Base-by-base conservation (phyloP, 2,329 filamentous ascomycete genomes). In the Claviceps maximensis region DNA sequence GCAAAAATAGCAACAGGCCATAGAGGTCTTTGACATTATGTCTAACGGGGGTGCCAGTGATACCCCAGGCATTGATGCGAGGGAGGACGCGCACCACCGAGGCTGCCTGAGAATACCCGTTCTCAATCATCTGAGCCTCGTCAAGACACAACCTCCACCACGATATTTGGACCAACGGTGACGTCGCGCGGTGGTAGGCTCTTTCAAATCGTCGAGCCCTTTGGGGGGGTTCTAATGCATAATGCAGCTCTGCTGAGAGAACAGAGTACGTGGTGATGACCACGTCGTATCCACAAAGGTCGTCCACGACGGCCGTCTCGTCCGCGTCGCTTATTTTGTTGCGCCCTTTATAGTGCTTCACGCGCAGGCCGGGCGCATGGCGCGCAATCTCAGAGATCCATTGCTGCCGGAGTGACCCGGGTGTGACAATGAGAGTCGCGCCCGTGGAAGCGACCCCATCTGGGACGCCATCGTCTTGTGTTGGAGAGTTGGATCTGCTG, bases 101-200 rank as follows among this genome's bases (percentile, higher is more conserved):
- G 1, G 93, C 90, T 29, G 91, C 87, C 59, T 88, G 84, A 60
- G 82, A 90, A 4, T 94, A 83, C 36, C 89, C 89, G 58, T 81
- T 91, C 64, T 97, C 91, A 44, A 97, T 83, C 86, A 95, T 95
- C 63, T 98, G 93, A 0, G 91, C 83, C 71, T 84, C 89, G 54
- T 86, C 83, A 1, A 86, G 74, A 52, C 82, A 83, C 1, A 95
- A 80, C 44, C 91, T 78, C 89, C 89, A 96, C 89, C 89, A 97
- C 1, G 77, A 81, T 19, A 96, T 80, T 58, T 86, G 79, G 10
- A 90, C 82, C 7, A 97, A 73, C 0, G 90, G 90, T 4, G 88
- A 93, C 50, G 76, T 83, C 2, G 77, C 75, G 29, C 83, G 76
- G 55, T 82, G 74, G 53, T 87, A 84, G 53, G 78, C 81, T 59